Base-by-base conservation (phyloP, 306 rosid species). In the Fagus crenata region DNA sequence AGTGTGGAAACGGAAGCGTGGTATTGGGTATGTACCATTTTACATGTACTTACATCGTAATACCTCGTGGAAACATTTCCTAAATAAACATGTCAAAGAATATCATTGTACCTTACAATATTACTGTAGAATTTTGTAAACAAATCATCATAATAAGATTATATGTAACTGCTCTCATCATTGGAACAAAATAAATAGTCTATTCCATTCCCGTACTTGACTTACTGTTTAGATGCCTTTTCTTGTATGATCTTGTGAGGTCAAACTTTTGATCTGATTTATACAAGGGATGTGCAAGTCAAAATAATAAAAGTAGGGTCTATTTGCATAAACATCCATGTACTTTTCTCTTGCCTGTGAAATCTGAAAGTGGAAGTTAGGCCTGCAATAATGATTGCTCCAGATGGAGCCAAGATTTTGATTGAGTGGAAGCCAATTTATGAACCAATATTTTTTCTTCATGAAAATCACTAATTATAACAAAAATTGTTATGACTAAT, bases 21-120 rank as follows among this genome's bases (percentile, higher is more conserved):
- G 69, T 63, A 63, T 63, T 60, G 18, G 41, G 69, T 36, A 63
- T 35, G 74, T 63, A 72, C 35, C 13, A 37, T 36, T 11, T 53
- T 8, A 41, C 67, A 17, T 71, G 4, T 72, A 59, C 51, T 64
- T 67, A 11, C 75, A 41, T 67, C 22, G 40, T 17, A 31, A 53
- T 15, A 31, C 41, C 18, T 8, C 61, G 39, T 13, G 37, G 55
- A 69, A 49, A 46, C 58, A 31, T 31, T 49, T 69, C 32, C 8
- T 37, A 37, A 32, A 65, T 7, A 15, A n/a, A 18, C 64, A 69
- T 14, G 40, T 6, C 4, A 9, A 14, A 31, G 43, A 63, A 61
- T 61, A 33, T 39, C 53, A 36, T 37, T 61, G 12, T 42, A 60
- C 53, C 37, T 15, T 60, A 1, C 28, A 22, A 46, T 4, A 46